Evolutionary conservation across 148 eudicot genomes (phyloP), one percentile per base, ranked within the genome.

Genomic region (Cornus florida): DNA sequence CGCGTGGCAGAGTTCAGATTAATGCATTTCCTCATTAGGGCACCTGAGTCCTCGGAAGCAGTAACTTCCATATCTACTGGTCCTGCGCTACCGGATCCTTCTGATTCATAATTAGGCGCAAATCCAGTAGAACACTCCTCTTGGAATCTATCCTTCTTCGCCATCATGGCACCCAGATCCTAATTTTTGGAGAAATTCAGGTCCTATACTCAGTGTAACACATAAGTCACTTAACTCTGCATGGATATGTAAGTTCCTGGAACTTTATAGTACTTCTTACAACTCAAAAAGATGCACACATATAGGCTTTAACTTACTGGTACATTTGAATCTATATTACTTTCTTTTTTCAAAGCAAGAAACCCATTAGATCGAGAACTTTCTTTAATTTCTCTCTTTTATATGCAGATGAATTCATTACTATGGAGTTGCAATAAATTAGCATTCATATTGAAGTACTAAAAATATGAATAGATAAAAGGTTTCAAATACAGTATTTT

Each of bases 11-110:
- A 79, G 82, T 88, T 91, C 73, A 91, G 77, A 78, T 78, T 84
- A 19, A 89, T 81, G 86, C 91, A 90, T 75, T 88, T 91, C 75
- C 83, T 86, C 69, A 41, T 78, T 12, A 83, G 87, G 20, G 82
- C 90, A 69, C 82, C 81, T 23, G 87, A 84, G 71, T 81, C 78
- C 74, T 84, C 90, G 3, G 85, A 83, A 46, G 73, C 83, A 35
- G 82, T 69, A 23, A 83, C 74, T 69, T 84, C 85, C 7, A 78
- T 69, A 68, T 86, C 89, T 53, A 79, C 72, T 48, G 77, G 82
- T 38, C 90, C 89, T 1, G 92, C 88, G 83, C 90, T 82, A 74
- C 86, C 95, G 46, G 89, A 88, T n/a, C 87, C 91, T 71, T 90
- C 91, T 10, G 90, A 85, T 70, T 80, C 94, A 64, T 69, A 81